phyloP scores from a whole-genome alignment of 768 basidiomycete species.

The Rubroboletus satanas region DNA sequence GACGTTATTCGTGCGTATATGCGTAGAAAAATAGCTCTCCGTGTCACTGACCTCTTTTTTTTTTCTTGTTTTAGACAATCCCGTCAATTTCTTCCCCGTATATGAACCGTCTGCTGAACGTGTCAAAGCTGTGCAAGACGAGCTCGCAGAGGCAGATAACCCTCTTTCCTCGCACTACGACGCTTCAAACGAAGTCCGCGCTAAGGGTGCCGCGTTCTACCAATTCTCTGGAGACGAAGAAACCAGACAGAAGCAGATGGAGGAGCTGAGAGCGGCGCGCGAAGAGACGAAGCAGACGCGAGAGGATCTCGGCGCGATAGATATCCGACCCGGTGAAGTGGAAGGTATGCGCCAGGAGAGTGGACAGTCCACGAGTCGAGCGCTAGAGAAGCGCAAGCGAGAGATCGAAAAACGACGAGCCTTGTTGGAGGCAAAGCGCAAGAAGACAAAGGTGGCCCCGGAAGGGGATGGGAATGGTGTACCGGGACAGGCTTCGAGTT shows the following conservation, averaged over 20 bases:
- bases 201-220: slow-evolving; percentile 88
- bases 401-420: slow-evolving; percentile 64
- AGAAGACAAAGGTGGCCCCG: slow-evolving; percentile 40
- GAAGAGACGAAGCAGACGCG: slow-evolving; percentile 67
- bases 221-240: slow-evolving; percentile 88
- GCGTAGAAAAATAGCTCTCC: neutral
- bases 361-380: slow-evolving; percentile 41
- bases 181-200: slow-evolving; percentile 74
- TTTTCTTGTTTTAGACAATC: slow-evolving; percentile 54
- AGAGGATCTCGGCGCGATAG: slow-evolving; percentile 56
- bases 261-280: slow-evolving; percentile 63
- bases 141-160: slow-evolving; percentile 62
- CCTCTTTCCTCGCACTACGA: slow-evolving; percentile 80
- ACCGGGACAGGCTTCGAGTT: neutral
- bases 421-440: slow-evolving; percentile 63
- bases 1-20: slow-evolving; percentile 52
- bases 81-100: slow-evolving; percentile 80
- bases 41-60: slow-evolving; percentile 5
- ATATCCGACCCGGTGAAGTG: slow-evolving; percentile 63
- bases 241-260: slow-evolving; percentile 74
- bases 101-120: slow-evolving; percentile 84
- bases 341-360: slow-evolving; percentile 64
- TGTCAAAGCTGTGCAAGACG: slow-evolving; percentile 67
- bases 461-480: slow-evolving; percentile 8
- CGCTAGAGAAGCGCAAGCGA: slow-evolving; percentile 64